Conservation (phyloP, 441 rosid genomes). For the Adansonia gregorii region DNA sequence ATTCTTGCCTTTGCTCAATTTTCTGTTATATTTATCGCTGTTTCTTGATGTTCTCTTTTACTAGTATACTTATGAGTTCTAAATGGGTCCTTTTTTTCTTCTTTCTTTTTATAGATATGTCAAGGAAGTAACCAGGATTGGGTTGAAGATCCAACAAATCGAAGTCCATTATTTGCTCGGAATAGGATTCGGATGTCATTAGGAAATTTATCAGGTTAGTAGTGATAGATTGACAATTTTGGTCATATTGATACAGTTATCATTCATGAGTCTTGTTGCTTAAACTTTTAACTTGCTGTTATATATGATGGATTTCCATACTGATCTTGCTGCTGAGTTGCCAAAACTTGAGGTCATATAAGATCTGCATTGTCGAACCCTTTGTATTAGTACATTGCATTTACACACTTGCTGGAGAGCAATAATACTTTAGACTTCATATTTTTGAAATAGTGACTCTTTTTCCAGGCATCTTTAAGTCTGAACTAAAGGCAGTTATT, state of each 20-base stretch:
- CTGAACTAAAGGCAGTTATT: slow-evolving; percentile 70
- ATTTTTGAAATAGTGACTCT: slow-evolving; percentile 29
- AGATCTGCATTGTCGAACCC: slow-evolving; percentile 3
- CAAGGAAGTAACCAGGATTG: slow-evolving; percentile 53
- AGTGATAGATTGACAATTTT: slow-evolving; percentile 11
- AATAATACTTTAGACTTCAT: slow-evolving; percentile 15
- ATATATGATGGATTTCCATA: neutral
- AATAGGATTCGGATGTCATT: slow-evolving; percentile 84
- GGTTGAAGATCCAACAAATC: slow-evolving; percentile 96
- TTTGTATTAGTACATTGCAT: slow-evolving; percentile 15
- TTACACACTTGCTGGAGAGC: neutral
- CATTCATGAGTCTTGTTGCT: neutral
- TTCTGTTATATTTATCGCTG: slow-evolving; percentile 8
- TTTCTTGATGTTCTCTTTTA: slow-evolving; percentile 18
- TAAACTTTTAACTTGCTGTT: slow-evolving; percentile 5
- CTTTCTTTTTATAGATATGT: slow-evolving; percentile 67
- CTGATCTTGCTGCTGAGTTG: slow-evolving; percentile 22
- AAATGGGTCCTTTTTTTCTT: neutral
- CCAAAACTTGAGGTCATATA: slow-evolving; percentile 11
- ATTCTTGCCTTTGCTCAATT: neutral
- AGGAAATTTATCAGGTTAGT: slow-evolving; percentile 66
- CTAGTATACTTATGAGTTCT: slow-evolving; percentile 13
- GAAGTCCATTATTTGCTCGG: slow-evolving; percentile 69
- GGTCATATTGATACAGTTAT: neutral
- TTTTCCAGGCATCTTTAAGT: slow-evolving; percentile 60